A percentile compares a stretch with the other conserved stretches of the same genome.
Conservation (phyloP, 2,329 filamentous ascomycete genomes). For the Dactylellina drechsleri region DNA sequence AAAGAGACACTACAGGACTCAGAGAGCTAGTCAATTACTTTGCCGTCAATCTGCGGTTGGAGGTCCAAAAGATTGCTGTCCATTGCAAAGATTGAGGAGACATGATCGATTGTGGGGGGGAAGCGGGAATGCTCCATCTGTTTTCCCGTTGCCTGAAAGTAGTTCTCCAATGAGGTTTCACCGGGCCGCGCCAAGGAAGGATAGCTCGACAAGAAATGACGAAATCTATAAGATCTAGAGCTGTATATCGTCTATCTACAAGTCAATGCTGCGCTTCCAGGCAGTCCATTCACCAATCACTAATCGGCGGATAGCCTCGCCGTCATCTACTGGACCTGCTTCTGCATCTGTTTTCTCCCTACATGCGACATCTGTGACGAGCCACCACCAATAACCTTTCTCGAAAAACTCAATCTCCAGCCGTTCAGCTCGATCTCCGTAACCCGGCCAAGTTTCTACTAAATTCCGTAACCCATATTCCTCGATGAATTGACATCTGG, state of each 20-base stretch:
- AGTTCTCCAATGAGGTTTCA: too few relatives aligned
- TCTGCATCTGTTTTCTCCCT: slow-evolving; percentile 21
- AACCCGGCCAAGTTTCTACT: slow-evolving; percentile 38
- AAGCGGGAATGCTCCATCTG: background rate
- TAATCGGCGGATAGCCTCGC: slow-evolving; percentile 28
- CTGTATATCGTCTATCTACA: slow-evolving; percentile 17
- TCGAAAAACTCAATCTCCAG: slow-evolving; percentile 41
- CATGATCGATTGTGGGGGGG: background rate
- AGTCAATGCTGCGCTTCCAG: slow-evolving; percentile 13
- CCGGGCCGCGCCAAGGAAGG: too few relatives aligned
- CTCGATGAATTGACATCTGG: slow-evolving; percentile 41
- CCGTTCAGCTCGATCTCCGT: slow-evolving; percentile 36
- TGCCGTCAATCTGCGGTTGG: slow-evolving; percentile 17
- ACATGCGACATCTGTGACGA: slow-evolving; percentile 29
- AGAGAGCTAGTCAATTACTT: slow-evolving; percentile 3
- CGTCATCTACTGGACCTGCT: slow-evolving; percentile 18
- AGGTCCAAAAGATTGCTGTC: slow-evolving; percentile 34
- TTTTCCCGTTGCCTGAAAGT: background rate
- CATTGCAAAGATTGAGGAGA: background rate
- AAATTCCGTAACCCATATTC: slow-evolving; percentile 42
- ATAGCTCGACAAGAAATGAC: too few relatives aligned
- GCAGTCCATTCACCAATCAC: slow-evolving; percentile 20
- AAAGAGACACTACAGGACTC: background rate
- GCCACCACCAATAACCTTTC: slow-evolving; percentile 51
- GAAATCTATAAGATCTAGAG: slow-evolving; percentile 1